Conservation (phyloP, 2,329 filamentous ascomycete genomes). For the Fusarium fracticaudum region DNA sequence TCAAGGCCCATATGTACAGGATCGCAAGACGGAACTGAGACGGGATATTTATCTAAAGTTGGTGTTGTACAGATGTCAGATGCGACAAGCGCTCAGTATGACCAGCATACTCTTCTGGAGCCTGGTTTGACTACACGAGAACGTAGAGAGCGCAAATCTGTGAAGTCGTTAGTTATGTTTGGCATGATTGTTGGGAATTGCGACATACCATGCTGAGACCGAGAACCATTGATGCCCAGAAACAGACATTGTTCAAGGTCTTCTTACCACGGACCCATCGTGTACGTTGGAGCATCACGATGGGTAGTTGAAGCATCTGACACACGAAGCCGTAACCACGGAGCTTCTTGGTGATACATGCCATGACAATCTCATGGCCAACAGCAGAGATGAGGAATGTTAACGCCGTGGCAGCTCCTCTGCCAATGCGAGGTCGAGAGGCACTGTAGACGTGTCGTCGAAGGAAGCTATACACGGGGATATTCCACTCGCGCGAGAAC, state of each 20-base stretch:
- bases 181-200: background rate
- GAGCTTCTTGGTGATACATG: slow-evolving; percentile 96
- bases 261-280: slow-evolving; percentile 77
- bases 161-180: slow-evolving; percentile 20
- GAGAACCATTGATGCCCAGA: slow-evolving; percentile 92
- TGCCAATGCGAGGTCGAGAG: slow-evolving; percentile 78
- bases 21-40: background rate
- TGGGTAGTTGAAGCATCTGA: slow-evolving; percentile 97
- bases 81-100: background rate
- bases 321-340: slow-evolving; percentile 92
- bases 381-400: slow-evolving; percentile 92
- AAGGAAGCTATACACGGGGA: slow-evolving; percentile 96
- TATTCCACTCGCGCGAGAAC: slow-evolving; percentile 96
- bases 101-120: slow-evolving; percentile 1
- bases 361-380: slow-evolving; percentile 96
- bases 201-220: slow-evolving; percentile 79
- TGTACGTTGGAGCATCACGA: slow-evolving; percentile 89
- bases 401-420: slow-evolving; percentile 81
- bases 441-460: slow-evolving; percentile 93
- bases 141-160: slow-evolving; percentile 66
- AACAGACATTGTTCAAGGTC: slow-evolving; percentile 87
- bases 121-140: slow-evolving; percentile 50
- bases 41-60: background rate
- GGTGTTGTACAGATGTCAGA: background rate
- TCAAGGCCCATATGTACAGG: background rate